Base-by-base conservation (phyloP, 2,329 filamentous ascomycete genomes). In the Fusarium tjaetaba region DNA sequence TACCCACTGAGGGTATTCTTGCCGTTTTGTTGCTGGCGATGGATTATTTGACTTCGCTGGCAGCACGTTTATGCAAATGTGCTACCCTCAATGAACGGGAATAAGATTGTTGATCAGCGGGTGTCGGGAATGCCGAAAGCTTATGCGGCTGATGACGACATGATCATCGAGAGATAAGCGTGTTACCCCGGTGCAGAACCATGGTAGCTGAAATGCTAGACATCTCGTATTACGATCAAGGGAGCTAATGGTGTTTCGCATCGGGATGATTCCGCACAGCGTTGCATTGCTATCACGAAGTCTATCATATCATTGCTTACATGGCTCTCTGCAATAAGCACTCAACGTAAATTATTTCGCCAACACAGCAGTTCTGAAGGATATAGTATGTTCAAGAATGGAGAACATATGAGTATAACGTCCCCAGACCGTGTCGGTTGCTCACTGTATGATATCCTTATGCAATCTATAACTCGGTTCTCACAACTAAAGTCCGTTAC, bases 41-140 rank as follows among this genome's bases (percentile, higher is more conserved):
- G 20, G 10, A 28, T n/a, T 7, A 4, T 18, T 18, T 36, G 20
- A n/a, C 10, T 36, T 48, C 20, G 30, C 4, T 36, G 11, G 7
- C 16, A 38, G 30, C 16, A 2, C 28, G 41, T 22, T n/a, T 11
- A 58, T 58, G 30, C 39, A 39, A 4, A 28, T n/a, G 11, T 2
- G 41, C 32, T 30, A 9, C 20, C 24, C 14, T n/a, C 24, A 4
- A 28, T 28, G 14, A 34, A 28, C 8, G 55, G 56, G 56, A 20
- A 58, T 49, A 51, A 51, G 30, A 58, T 51, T 34, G 28, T 32
- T 16, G 28, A 56, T 45, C 38, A 5, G 24, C 42, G 41, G 56
- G 20, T 20, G 20, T n/a, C 56, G 30, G 42, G 32, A n/a, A 28
- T 28, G 30, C 56, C 56, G 56, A 58, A 58, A 38, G 56, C 41